These are phyloP conservation scores for Aureobasidium leucospermi DNA, from an alignment of 2,329 filamentous ascomycete species.

Conservation along the genomic window DNA sequence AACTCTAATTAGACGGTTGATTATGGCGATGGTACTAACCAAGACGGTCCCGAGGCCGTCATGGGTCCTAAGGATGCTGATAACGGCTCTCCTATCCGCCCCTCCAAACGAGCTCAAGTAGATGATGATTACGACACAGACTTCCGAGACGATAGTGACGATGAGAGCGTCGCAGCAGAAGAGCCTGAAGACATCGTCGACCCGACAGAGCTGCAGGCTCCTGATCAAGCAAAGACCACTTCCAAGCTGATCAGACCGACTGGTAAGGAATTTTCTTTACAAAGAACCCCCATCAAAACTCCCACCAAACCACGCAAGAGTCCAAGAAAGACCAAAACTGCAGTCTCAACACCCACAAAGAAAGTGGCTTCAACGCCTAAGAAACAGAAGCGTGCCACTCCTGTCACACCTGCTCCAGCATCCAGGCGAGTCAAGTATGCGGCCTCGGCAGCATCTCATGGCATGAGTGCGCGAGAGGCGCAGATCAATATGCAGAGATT, in stretches of 20 bases:
- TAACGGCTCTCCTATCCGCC: not conserved
- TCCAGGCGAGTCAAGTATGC: not conserved
- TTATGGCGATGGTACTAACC: conserved; percentile 39
- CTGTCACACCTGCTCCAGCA: not conserved
- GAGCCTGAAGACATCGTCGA: conserved; percentile 20
- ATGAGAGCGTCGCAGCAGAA: conserved; percentile 25
- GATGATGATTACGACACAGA: conserved; percentile 42
- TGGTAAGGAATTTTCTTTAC: conserved; percentile 12
- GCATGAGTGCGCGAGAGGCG: not conserved
- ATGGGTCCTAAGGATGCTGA: conserved; percentile 18
- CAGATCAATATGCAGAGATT: conserved; percentile 4
- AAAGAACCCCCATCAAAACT: conserved; percentile 3
- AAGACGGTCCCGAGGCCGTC: conserved; percentile 18
- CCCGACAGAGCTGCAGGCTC: conserved; percentile 11
- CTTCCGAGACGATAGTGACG: conserved; percentile 38
- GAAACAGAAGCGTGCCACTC: conserved; percentile 1
- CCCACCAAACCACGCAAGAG: conserved; percentile 9
- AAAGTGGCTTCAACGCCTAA: conserved; percentile 12
- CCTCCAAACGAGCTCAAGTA: conserved; percentile 22
- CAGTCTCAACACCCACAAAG: not conserved
- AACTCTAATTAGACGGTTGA: conserved; percentile 34
- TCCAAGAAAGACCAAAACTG: not conserved
- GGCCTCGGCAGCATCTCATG: not conserved
- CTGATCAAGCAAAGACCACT: conserved; percentile 6
- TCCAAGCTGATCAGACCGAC: conserved; percentile 10